phyloP scores from a whole-genome alignment of 345 rosid genomes.

The Boechera divaricarpa region DNA sequence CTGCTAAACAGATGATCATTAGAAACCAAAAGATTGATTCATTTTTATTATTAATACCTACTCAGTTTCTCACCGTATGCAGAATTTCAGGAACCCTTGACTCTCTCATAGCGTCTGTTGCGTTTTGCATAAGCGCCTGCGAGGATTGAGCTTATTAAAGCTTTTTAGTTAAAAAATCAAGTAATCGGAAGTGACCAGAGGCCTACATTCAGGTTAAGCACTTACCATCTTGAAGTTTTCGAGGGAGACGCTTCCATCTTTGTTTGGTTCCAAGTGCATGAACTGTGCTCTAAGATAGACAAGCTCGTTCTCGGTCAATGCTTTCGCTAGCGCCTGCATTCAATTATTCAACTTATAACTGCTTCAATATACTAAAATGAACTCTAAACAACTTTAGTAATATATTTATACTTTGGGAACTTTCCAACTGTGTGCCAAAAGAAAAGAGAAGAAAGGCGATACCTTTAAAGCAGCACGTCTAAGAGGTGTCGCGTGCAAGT shows the following conservation, averaged over 20 bases:
- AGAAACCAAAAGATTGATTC: conserved; percentile 9
- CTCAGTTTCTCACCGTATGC: conserved; percentile 43
- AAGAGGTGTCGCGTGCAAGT: conserved; percentile 74
- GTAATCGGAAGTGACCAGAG: conserved; percentile 8
- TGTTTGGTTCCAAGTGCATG: conserved; percentile 67
- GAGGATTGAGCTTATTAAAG: conserved; percentile 9
- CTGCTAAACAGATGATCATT: conserved; percentile 44
- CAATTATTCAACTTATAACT: conserved; percentile 20
- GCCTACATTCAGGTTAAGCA: conserved; percentile 8
- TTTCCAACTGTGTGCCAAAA: background rate
- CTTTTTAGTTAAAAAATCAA: background rate
- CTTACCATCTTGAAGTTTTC: conserved; percentile 77
- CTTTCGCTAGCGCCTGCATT: conserved; percentile 75
- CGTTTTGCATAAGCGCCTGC: conserved; percentile 63
- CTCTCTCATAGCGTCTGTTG: conserved; percentile 78
- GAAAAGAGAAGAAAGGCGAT: background rate
- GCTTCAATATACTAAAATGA: background rate
- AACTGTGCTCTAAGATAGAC: conserved; percentile 78
- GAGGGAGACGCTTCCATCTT: conserved; percentile 71
- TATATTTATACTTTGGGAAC: background rate
- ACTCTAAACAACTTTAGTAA: background rate
- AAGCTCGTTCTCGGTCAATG: conserved; percentile 76
- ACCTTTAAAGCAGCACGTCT: conserved; percentile 83
- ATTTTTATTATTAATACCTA: too few species aligned
- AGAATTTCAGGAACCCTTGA: conserved; percentile 71